Evolutionary conservation across 352 stramenopile genomes (phyloP), one percentile per base, ranked within the genome.

Genomic region (Phytophthora pseudosyringae): DNA sequence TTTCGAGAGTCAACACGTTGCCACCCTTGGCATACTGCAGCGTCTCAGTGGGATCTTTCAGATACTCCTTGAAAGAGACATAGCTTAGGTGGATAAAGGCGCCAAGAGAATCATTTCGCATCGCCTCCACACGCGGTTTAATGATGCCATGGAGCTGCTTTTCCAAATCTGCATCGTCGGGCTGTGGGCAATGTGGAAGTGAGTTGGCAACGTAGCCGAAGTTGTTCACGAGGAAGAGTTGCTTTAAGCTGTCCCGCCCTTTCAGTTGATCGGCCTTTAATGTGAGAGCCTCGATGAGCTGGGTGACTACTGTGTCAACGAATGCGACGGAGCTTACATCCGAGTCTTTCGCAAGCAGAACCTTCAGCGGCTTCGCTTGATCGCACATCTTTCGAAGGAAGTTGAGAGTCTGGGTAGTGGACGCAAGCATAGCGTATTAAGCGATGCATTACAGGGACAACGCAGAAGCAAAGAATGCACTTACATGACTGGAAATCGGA

Each of bases 141-240:
- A 97, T 97, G 33, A 82, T 78, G 16, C 72, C 67, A 32, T 83
- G 73, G 8, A 94, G 70, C 16, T 89, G 73, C 1, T 58, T 53
- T 41, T 86, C 78, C 8, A 92, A 70, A 25, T 84, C 74, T 28
- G 75, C 69, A 16, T 89, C 80, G 12, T 69, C 64, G 3, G 52
- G 51, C 15, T 73, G 50, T 2, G 61, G 38, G 25, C 85, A 90
- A 32, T 73, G 76, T 5, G 78, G 76, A 10, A 98, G 71, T 25
- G 91, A 87, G 33, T 90, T 93, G 9, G 86, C 69, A 12, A 98
- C 75, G 63, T 97, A 98, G 40, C 90, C 91, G 13, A 89, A 94
- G 65, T 98, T 98, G 77, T 98, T 98, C 39, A 94, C 87, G 26
- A 98, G 82, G 64, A 98, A 98, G n/a, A 98, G 71, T 15, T 82